phyloP scores from a whole-genome alignment of 78 protist species.

The Dictyostelium capitatum region DNA sequence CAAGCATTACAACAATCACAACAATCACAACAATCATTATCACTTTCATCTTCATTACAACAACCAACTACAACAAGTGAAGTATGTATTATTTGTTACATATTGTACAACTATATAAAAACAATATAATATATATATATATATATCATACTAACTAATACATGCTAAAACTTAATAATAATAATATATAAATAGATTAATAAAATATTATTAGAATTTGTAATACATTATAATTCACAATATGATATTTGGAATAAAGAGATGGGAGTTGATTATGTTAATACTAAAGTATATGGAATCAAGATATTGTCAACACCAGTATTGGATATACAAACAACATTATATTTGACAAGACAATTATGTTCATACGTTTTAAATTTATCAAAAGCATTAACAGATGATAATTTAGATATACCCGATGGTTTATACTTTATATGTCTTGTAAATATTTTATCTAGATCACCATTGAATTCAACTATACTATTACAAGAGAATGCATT shows the following conservation, averaged over 20 bases:
- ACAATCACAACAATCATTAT: background rate
- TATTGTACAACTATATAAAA: no score
- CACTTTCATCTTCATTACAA: background rate
- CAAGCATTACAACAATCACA: background rate
- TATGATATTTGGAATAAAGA: constrained; percentile 69
- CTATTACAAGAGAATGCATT: constrained; percentile 26
- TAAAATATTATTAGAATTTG: constrained; percentile 27
- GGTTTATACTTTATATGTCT: constrained; percentile 42
- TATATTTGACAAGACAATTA: constrained; percentile 39
- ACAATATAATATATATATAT: no score
- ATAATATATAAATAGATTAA: background rate
- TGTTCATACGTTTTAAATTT: constrained; percentile 9
- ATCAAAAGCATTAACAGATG: constrained; percentile 57
- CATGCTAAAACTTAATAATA: no score
- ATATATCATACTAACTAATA: no score
- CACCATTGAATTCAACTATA: background rate
- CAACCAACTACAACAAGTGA: background rate
- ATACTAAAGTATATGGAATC: background rate
- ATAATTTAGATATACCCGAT: constrained; percentile 49
- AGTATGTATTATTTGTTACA: no score
- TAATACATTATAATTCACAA: constrained; percentile 48
- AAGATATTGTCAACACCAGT: constrained; percentile 30
- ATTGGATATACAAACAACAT: background rate
- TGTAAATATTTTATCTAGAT: constrained; percentile 40
- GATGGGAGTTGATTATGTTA: constrained; percentile 33